These are phyloP conservation scores for Magnusiomyces clavatus DNA, from an alignment of 1,139 yeast species.

Conservation along the genomic window DNA sequence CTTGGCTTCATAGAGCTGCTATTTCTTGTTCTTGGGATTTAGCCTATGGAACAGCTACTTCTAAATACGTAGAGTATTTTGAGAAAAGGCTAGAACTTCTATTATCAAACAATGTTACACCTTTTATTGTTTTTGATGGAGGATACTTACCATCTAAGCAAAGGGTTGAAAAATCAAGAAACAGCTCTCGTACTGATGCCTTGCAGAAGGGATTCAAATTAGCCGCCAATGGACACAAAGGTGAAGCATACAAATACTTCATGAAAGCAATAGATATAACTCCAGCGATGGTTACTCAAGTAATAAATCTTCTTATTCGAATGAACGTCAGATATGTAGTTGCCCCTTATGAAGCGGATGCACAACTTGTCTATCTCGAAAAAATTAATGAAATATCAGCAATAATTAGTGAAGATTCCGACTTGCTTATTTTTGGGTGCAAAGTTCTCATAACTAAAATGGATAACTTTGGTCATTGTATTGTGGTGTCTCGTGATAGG, in stretches of 20 bases:
- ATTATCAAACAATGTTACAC: slow-evolving; percentile 57
- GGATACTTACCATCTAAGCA: slow-evolving; percentile 75
- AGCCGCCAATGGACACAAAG: slow-evolving; percentile 44
- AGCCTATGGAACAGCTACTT: slow-evolving; percentile 63
- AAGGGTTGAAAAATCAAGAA: slow-evolving; percentile 62
- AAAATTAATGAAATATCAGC: slow-evolving; percentile 70
- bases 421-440: slow-evolving; percentile 84
- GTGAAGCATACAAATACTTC: slow-evolving; percentile 58
- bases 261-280: slow-evolving; percentile 82
- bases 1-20: slow-evolving; percentile 91
- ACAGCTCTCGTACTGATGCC: slow-evolving; percentile 45
- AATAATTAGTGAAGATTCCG: slow-evolving; percentile 90
- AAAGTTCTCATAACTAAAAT: slow-evolving; percentile 67
- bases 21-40: slow-evolving; percentile 79
- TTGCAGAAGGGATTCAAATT: slow-evolving; percentile 34
- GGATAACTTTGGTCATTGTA: slow-evolving; percentile 61
- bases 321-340: slow-evolving; percentile 64
- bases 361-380: slow-evolving; percentile 91
- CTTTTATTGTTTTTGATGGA: slow-evolving; percentile 92
- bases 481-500: slow-evolving; percentile 50
- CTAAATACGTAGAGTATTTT: slow-evolving; percentile 42
- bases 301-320: slow-evolving; percentile 61
- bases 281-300: slow-evolving; percentile 81
- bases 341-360: slow-evolving; percentile 98
- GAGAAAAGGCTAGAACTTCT: slow-evolving; percentile 61